A percentile compares a stretch with the other conserved stretches of the same genome.
These are phyloP conservation scores for Cordyceps javanica DNA, from an alignment of 2,329 filamentous ascomycete genomes.

Conservation along the genomic window DNA sequence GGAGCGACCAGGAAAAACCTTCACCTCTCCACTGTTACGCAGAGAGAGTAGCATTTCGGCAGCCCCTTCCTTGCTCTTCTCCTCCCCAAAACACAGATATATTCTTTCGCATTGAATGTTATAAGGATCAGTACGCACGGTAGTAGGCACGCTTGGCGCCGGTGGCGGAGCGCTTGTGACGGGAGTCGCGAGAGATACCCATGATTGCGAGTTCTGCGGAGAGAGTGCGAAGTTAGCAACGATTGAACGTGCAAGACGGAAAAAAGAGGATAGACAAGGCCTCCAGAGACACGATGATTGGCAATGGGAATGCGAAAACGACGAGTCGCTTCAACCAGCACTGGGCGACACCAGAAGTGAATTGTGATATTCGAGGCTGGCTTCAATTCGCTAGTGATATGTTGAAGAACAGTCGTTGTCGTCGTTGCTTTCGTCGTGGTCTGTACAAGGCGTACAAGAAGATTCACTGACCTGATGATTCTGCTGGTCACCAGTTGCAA, in stretches of 20 bases:
- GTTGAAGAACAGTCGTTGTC: constrained; percentile 18
- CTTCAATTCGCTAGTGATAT: constrained; percentile 11
- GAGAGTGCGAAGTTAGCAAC: constrained; percentile 21
- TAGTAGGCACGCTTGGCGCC: constrained; percentile 96
- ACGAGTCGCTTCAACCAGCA: background rate
- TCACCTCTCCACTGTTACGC: background rate
- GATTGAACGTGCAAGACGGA: background rate
- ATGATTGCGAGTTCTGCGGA: constrained; percentile 70
- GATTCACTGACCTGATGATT: constrained; percentile 42
- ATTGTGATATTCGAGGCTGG: background rate
- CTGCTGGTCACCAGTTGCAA: constrained; percentile 41
- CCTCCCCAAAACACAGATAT: constrained; percentile 1
- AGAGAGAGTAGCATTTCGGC: background rate
- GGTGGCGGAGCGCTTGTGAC: constrained; percentile 99
- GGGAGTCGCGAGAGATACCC: constrained; percentile 99
- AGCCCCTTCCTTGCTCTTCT: background rate
- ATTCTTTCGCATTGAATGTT: constrained; percentile 15
- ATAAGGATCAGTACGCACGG: constrained; percentile 52
- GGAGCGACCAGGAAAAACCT: background rate
- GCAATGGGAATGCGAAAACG: background rate
- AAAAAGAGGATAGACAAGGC: background rate
- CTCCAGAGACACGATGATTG: background rate
- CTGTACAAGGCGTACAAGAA: background rate
- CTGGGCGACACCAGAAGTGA: background rate
- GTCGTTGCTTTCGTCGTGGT: constrained; percentile 14